Evolutionary conservation across 805 yeast genomes (phyloP).

Genomic region (Sugiyamaella americana): DNA sequence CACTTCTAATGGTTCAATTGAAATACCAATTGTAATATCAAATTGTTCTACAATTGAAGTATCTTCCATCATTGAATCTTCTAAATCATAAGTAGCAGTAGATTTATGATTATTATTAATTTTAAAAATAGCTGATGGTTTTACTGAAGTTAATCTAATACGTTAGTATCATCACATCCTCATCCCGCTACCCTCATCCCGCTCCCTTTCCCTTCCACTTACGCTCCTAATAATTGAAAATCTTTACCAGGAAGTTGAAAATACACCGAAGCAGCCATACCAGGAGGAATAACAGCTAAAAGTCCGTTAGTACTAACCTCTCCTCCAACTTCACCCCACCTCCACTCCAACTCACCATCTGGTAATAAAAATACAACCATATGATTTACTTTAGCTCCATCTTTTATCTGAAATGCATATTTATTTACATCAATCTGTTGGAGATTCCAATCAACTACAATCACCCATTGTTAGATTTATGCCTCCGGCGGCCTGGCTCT

Average conservation of each 20-base stretch:
- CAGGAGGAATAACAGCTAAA: conserved; percentile 44
- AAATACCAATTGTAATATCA: conserved; percentile 65
- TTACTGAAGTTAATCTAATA: conserved; percentile 36
- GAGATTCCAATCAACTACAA: conserved; percentile 32
- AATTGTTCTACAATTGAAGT: conserved; percentile 38
- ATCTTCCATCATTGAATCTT: conserved; percentile 49
- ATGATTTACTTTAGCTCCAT: conserved; percentile 65
- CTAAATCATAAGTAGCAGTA: conserved; percentile 35
- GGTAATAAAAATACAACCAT: conserved; percentile 83
- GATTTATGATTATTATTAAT: conserved; percentile 42
- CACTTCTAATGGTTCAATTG: conserved; percentile 69
- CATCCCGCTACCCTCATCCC: conserved; percentile 45
- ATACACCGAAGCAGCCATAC: conserved; percentile 76
- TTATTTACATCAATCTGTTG: conserved; percentile 63
- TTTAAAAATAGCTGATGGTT: conserved; percentile 90
- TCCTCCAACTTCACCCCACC: background rate
- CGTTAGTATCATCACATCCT: conserved; percentile 17
- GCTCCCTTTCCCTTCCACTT: too few relatives aligned
- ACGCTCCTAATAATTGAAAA: conserved; percentile 33
- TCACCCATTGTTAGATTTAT: background rate
- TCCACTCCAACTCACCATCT: conserved; percentile 47
- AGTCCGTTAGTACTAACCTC: background rate
- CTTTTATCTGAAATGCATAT: conserved; percentile 56
- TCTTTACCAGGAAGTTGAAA: conserved; percentile 68
- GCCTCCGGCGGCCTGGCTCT: too few relatives aligned